A percentile compares a stretch with the other conserved stretches of the same genome.
phyloP scores from a whole-genome alignment of 805 yeast genomes.

The Millerozyma miso region DNA sequence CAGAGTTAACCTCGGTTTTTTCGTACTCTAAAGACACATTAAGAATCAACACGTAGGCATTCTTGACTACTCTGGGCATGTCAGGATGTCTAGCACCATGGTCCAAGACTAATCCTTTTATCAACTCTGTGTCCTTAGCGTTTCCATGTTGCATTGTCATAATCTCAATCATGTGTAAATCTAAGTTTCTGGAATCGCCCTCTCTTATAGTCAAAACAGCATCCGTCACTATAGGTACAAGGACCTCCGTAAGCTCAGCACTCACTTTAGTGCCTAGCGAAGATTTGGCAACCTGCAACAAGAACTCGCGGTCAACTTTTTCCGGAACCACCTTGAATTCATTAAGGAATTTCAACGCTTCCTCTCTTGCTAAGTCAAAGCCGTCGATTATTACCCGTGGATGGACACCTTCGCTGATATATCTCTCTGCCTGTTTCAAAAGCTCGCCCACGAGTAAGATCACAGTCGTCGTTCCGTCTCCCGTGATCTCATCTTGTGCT shows the following conservation, averaged over 20 bases:
- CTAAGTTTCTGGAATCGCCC: constrained; percentile 48
- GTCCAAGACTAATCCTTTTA: constrained; percentile 89
- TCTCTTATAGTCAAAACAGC: constrained; percentile 80
- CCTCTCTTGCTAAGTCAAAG: constrained; percentile 83
- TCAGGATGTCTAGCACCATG: constrained; percentile 99
- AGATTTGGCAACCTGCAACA: constrained; percentile 87
- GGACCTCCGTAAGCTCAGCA: constrained; percentile 67
- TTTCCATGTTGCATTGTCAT: constrained; percentile 96
- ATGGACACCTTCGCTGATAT: constrained; percentile 89
- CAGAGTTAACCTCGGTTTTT: constrained; percentile 95
- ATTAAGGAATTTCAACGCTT: constrained; percentile 66
- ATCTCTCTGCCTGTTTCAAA: constrained; percentile 90
- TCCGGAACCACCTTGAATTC: constrained; percentile 51
- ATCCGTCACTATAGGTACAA: constrained; percentile 94
- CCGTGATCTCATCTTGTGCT: constrained; percentile 98
- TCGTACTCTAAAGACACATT: constrained; percentile 96
- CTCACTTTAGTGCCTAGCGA: constrained; percentile 85
- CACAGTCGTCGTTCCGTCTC: constrained; percentile 97
- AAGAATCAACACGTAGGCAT: constrained; percentile 80
- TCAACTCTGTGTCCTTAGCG: constrained; percentile 75
- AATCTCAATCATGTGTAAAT: constrained; percentile 95
- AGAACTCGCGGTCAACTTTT: constrained; percentile 75
- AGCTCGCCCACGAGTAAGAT: constrained; percentile 91
- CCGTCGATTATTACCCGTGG: constrained; percentile 95
- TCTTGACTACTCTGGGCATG: constrained; percentile 85